Conservation (phyloP, 768 basidiomycete genomes). For the Phylloporus sp. region DNA sequence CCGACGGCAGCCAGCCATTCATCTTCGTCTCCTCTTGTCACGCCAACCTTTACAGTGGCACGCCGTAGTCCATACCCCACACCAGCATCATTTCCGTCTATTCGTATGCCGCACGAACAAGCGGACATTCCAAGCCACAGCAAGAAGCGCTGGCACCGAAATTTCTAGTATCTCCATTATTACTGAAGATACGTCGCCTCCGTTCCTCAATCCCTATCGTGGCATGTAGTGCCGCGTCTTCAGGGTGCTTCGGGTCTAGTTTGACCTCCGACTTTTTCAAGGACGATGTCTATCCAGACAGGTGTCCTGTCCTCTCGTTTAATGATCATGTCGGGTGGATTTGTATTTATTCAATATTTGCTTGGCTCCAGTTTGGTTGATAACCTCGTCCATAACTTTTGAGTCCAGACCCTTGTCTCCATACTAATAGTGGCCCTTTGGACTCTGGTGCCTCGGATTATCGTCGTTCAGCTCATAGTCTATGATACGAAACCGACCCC, state of each 20-base stretch:
- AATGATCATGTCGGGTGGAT: conserved; percentile 18
- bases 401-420: neutral
- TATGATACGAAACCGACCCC: neutral
- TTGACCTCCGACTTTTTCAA: conserved; percentile 5
- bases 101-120: conserved; percentile 10
- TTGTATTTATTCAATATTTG: conserved; percentile 26
- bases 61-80: conserved; percentile 32
- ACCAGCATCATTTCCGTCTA: conserved; percentile 5
- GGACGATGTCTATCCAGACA: conserved; percentile 23
- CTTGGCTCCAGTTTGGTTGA: conserved; percentile 5
- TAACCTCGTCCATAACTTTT: conserved; percentile 6
- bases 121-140: conserved; percentile 2
- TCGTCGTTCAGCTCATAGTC: neutral
- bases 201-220: conserved; percentile 1
- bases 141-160: conserved; percentile 9
- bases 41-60: conserved; percentile 59
- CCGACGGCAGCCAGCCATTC: conserved; percentile 12
- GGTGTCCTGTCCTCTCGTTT: conserved; percentile 31
- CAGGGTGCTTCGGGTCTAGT: conserved; percentile 1
- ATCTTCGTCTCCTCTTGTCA: conserved; percentile 41
- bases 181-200: neutral
- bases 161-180: conserved; percentile 9
- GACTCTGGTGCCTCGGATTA: neutral
- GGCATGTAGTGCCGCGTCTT: conserved; percentile 5
- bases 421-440: neutral